Percentiles rank a stretch among this genome's conserved stretches.
Conservation (phyloP, 768 basidiomycete species). For the Leccinum incarnatum region DNA sequence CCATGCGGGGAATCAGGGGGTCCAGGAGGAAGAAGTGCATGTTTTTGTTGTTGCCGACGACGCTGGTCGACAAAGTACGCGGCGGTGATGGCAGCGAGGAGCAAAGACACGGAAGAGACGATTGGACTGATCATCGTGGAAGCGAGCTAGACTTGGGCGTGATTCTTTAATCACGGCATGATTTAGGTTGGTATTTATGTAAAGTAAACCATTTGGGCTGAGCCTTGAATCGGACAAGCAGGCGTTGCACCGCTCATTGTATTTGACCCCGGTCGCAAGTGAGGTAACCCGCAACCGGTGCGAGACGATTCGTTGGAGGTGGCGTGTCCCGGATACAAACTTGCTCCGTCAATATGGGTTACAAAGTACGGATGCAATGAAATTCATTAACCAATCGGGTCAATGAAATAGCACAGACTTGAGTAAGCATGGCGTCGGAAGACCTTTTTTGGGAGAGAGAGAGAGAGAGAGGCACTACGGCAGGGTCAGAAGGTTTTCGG, state of each 20-base stretch:
- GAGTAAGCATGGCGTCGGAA: no score
- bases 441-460: no score
- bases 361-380: no score
- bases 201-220: not conserved
- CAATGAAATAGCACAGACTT: no score
- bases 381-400: no score
- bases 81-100: not conserved
- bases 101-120: not conserved
- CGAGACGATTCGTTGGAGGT: no score
- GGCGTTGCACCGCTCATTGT: not conserved
- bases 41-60: conserved; percentile 2
- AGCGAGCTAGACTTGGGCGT: no score
- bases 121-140: not conserved
- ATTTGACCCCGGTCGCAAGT: not conserved
- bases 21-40: conserved; percentile 19
- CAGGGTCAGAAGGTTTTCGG: no score
- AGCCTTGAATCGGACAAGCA: not conserved
- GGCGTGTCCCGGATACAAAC: no score
- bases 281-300: no score
- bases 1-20: conserved; percentile 20
- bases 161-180: not conserved
- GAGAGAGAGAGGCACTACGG: no score
- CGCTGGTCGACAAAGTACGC: conserved; percentile 8
- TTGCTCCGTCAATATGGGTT: no score
- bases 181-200: not conserved